Evolutionary conservation across 257 asterid genomes (phyloP).

Genomic region (Apocynum venetum): DNA sequence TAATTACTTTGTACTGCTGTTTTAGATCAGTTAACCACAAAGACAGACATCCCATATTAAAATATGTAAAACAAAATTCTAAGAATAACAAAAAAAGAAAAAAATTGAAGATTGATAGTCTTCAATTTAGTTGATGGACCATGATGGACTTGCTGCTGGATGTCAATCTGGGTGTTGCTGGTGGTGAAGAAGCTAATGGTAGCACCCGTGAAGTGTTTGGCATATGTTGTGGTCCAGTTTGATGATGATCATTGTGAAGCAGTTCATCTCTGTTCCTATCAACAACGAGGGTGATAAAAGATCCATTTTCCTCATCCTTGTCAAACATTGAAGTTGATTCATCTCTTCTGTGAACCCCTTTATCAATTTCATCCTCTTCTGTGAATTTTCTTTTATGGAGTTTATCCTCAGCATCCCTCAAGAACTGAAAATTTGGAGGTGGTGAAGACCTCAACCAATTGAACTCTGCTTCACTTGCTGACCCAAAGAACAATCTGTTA

Average conservation of each 20-base stretch:
- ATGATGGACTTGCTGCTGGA: conserved; percentile 6
- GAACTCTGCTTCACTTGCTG: conserved; percentile 42
- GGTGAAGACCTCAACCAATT: conserved; percentile 34
- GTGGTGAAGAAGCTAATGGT: conserved; percentile 31
- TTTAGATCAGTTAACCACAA: not conserved
- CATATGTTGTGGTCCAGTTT: conserved; percentile 14
- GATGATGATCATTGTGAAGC: conserved; percentile 8
- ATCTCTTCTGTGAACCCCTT: not conserved
- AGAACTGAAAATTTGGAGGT: conserved; percentile 40
- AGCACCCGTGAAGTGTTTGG: conserved; percentile 35
- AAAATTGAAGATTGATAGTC: not conserved
- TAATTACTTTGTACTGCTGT: conserved; percentile 2
- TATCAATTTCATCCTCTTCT: conserved; percentile 17
- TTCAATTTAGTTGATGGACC: conserved; percentile 6
- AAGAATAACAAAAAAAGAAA: not conserved
- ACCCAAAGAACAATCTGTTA: conserved; percentile 28
- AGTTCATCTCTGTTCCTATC: conserved; percentile 22
- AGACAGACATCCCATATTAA: not conserved
- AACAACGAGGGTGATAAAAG: conserved; percentile 35
- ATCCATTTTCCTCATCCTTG: conserved; percentile 30
- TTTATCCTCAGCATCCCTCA: conserved; percentile 35
- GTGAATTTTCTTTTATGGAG: conserved; percentile 18
- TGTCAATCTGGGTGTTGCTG: conserved; percentile 8
- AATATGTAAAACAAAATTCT: not conserved
- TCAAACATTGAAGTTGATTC: conserved; percentile 21